phyloP scores from a whole-genome alignment of 2,329 filamentous ascomycete genomes.

The Penicillium polonicum region DNA sequence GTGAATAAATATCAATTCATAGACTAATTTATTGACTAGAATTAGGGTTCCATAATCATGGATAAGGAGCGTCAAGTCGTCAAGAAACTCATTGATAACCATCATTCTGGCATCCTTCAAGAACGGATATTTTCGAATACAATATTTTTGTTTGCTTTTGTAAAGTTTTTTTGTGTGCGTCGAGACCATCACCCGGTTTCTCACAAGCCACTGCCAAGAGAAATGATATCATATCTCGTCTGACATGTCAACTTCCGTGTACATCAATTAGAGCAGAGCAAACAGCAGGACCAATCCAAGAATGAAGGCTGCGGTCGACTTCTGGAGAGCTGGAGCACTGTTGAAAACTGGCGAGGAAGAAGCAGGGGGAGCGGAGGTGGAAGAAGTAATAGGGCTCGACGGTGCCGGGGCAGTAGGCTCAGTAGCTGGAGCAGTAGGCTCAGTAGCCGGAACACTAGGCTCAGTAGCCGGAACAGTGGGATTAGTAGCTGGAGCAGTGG shows the following conservation, averaged over 20 bases:
- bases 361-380: slow-evolving; percentile 6
- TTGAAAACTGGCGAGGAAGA: slow-evolving; percentile 18
- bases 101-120: not conserved
- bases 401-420: not conserved
- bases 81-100: slow-evolving; percentile 13
- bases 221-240: not conserved
- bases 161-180: not conserved
- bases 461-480: not conserved
- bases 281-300: slow-evolving; percentile 18
- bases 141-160: slow-evolving; percentile 14
- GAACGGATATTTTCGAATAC: slow-evolving; percentile 3
- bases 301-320: slow-evolving; percentile 15
- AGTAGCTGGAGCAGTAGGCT: not conserved
- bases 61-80: slow-evolving; percentile 23
- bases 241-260: not conserved
- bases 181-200: not conserved
- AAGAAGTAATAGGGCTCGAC: not conserved
- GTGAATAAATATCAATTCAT: slow-evolving; percentile 12
- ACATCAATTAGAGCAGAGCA: slow-evolving; percentile 17
- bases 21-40: slow-evolving; percentile 15
- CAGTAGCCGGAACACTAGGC: not conserved
- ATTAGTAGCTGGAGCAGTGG: not conserved
- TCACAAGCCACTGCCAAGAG: not conserved
- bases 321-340: slow-evolving; percentile 19
- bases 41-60: slow-evolving; percentile 15